Percentiles rank a stretch among this genome's conserved stretches.
Conservation (phyloP, 148 eudicot species). For the Pouteria glomerata region DNA sequence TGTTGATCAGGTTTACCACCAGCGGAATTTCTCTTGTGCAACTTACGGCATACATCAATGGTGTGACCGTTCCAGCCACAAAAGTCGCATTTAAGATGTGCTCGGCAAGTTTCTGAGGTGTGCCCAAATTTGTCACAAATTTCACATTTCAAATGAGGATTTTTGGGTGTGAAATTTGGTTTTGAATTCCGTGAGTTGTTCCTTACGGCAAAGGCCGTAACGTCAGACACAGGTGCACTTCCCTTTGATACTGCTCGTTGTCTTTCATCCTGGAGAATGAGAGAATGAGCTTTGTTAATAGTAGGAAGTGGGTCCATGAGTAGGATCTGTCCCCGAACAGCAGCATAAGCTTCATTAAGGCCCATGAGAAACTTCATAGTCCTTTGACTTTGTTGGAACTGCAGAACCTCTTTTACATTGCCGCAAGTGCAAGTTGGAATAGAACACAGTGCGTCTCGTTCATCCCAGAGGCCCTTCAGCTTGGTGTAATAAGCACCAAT, state of each 20-base stretch:
- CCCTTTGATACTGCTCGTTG: background rate
- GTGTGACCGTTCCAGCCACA: background rate
- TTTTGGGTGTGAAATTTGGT: background rate
- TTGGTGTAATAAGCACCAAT: slow-evolving; percentile 13
- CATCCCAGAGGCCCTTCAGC: slow-evolving; percentile 3
- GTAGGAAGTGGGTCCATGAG: background rate
- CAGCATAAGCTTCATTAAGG: background rate
- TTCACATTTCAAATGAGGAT: slow-evolving; percentile 1
- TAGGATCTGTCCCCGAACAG: slow-evolving; percentile 2
- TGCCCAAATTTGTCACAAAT: background rate
- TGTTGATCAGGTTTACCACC: background rate
- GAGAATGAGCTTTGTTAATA: background rate
- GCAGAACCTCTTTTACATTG: background rate
- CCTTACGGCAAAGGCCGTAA: background rate
- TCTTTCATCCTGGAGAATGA: slow-evolving; percentile 1
- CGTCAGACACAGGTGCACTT: background rate
- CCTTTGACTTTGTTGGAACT: slow-evolving; percentile 1
- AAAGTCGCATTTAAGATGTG: slow-evolving; percentile 4
- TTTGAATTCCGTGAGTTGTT: background rate
- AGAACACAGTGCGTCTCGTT: background rate
- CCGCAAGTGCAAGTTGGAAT: background rate
- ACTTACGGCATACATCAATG: background rate
- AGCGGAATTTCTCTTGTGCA: background rate
- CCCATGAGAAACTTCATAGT: background rate
- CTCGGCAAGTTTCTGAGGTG: background rate